Conservation (phyloP, 106 monocot genomes). For the Xerophyta viscosa region DNA sequence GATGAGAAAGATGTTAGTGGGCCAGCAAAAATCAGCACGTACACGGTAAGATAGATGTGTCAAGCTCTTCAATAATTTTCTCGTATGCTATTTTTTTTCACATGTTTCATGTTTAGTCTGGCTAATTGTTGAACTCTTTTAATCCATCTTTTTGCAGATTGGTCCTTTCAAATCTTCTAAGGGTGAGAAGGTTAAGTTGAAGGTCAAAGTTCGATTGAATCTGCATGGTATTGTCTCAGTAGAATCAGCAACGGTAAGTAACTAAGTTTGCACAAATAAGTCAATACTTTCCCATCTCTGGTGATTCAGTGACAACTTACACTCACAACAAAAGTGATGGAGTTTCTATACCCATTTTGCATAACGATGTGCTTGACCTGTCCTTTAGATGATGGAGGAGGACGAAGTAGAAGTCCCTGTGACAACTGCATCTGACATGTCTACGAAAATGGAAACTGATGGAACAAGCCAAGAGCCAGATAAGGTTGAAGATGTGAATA, state of each 20-base stretch:
- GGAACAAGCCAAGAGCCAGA: constrained; percentile 25
- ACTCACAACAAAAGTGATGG: too few species aligned
- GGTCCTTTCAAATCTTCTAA: constrained; percentile 78
- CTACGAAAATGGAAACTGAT: constrained; percentile 70
- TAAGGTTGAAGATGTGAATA: constrained; percentile 40
- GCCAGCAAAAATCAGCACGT: constrained; percentile 64
- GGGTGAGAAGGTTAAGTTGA: constrained; percentile 65
- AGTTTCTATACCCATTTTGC: too few species aligned
- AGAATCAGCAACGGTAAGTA: constrained; percentile 91
- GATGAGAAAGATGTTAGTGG: constrained; percentile 25
- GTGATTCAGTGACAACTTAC: background rate
- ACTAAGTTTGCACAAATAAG: too few species aligned
- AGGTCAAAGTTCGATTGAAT: constrained; percentile 76
- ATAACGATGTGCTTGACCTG: too few species aligned
- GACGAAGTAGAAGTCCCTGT: constrained; percentile 81
- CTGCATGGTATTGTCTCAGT: constrained; percentile 83
- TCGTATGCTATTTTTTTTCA: background rate
- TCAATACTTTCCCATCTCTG: too few species aligned
- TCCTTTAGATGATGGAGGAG: constrained; percentile 73
- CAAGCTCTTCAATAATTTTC: background rate
- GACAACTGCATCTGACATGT: constrained; percentile 23
- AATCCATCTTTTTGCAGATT: constrained; percentile 53
- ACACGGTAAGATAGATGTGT: constrained; percentile 33
- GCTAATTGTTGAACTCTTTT: background rate
- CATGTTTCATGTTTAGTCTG: background rate